Evolutionary conservation across 2,329 filamentous ascomycete genomes (phyloP).

Genomic region (Ampelomyces quisqualis): DNA sequence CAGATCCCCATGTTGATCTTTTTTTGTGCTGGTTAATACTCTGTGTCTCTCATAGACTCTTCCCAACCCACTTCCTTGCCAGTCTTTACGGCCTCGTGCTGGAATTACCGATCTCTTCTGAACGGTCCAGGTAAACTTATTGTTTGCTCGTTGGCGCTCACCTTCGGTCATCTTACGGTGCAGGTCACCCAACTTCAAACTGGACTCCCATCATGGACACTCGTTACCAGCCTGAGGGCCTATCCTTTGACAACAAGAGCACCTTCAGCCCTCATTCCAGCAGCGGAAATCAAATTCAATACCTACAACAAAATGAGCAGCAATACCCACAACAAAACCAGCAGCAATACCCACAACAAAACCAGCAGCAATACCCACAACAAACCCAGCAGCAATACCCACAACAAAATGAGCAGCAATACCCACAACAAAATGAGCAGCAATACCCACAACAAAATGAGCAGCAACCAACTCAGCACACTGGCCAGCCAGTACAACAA

Average conservation of each 20-base stretch:
- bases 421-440: slow-evolving; percentile 4
- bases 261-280: slow-evolving; percentile 25
- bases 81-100: slow-evolving; percentile 29
- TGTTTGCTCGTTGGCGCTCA: slow-evolving; percentile 18
- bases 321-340: slow-evolving; percentile 3
- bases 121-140: slow-evolving; percentile 11
- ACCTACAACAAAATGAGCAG: slow-evolving; percentile 10
- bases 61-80: slow-evolving; percentile 10
- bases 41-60: slow-evolving; percentile 19
- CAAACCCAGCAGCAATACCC: no score
- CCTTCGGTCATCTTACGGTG: slow-evolving; percentile 28
- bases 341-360: no score
- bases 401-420: slow-evolving; percentile 8
- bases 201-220: slow-evolving; percentile 32
- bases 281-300: slow-evolving; percentile 12
- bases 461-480: no score
- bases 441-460: no score
- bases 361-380: no score
- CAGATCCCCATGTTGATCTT: slow-evolving; percentile 19
- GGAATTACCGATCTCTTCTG: slow-evolving; percentile 16
- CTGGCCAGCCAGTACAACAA: slow-evolving; percentile 14
- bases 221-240: slow-evolving; percentile 29
- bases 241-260: slow-evolving; percentile 28
- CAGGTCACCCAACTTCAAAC: slow-evolving; percentile 30
- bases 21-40: slow-evolving; percentile 27